phyloP scores from a whole-genome alignment of 257 asterid species.

The Vinca minor region DNA sequence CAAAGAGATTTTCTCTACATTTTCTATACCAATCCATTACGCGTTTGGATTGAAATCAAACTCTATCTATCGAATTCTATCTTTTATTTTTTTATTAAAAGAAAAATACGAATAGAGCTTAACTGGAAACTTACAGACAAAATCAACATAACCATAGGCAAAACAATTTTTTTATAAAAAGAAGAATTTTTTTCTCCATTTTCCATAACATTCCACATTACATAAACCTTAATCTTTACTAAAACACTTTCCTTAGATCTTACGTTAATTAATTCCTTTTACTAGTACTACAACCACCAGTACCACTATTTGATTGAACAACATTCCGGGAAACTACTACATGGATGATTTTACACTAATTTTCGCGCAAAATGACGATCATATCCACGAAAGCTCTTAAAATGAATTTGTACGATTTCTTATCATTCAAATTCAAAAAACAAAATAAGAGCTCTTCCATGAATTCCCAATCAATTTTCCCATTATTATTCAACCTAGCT shows the following conservation, averaged over 20 bases:
- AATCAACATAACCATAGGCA: background rate
- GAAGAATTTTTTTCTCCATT: background rate
- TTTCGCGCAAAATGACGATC: slow-evolving; percentile 36
- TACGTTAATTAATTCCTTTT: slow-evolving; percentile 8
- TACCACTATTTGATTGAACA: slow-evolving; percentile 7
- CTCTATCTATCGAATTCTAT: no score
- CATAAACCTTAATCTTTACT: slow-evolving; percentile 1
- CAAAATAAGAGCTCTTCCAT: slow-evolving; percentile 72
- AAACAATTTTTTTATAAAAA: background rate
- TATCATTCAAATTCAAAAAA: slow-evolving; percentile 56
- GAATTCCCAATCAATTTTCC: slow-evolving; percentile 64
- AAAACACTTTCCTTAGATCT: slow-evolving; percentile 3
- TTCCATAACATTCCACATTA: background rate
- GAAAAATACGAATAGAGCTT: no score
- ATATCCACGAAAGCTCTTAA: slow-evolving; percentile 65
- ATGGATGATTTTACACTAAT: slow-evolving; percentile 7
- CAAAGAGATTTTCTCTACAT: no score
- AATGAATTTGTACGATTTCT: slow-evolving; percentile 45
- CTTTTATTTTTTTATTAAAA: no score
- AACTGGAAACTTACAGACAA: no score
- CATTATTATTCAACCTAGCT: slow-evolving; percentile 32
- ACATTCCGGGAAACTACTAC: slow-evolving; percentile 22
- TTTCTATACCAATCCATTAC: no score
- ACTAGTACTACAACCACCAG: slow-evolving; percentile 3
- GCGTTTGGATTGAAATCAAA: no score